Evolutionary conservation across 257 asterid genomes (phyloP).

Genomic region (Mitragyna speciosa): DNA sequence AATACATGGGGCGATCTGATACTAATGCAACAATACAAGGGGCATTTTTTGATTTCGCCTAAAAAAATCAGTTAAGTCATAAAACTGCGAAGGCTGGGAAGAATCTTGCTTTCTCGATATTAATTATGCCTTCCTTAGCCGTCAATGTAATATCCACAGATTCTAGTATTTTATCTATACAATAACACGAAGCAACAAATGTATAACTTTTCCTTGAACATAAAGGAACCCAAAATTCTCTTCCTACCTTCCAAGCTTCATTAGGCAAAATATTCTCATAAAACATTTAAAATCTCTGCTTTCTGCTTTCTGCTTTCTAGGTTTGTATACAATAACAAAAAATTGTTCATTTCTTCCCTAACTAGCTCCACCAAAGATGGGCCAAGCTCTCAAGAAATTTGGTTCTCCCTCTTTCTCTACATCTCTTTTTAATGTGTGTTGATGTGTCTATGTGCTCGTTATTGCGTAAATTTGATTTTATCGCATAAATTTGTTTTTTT

Average conservation of each 20-base stretch:
- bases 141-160: neutral
- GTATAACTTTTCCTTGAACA: neutral
- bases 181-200: slow-evolving; percentile 10
- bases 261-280: neutral
- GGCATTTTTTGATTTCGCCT: no score
- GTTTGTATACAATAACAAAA: neutral
- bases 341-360: neutral
- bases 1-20: no score
- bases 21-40: no score
- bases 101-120: no score
- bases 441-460: neutral
- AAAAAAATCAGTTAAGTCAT: no score
- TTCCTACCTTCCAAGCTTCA: slow-evolving; percentile 3
- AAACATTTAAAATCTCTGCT: neutral
- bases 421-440: neutral
- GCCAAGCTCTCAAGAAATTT: slow-evolving; percentile 49
- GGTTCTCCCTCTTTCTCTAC: slow-evolving; percentile 29
- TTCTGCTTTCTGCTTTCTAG: neutral
- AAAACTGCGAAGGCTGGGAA: no score
- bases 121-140: neutral
- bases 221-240: slow-evolving; percentile 15
- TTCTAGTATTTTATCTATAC: neutral
- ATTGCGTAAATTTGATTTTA: no score
- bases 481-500: no score
- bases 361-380: slow-evolving; percentile 32